Evolutionary conservation across 306 rosid species (phyloP).

Genomic region (Myrica gale): DNA sequence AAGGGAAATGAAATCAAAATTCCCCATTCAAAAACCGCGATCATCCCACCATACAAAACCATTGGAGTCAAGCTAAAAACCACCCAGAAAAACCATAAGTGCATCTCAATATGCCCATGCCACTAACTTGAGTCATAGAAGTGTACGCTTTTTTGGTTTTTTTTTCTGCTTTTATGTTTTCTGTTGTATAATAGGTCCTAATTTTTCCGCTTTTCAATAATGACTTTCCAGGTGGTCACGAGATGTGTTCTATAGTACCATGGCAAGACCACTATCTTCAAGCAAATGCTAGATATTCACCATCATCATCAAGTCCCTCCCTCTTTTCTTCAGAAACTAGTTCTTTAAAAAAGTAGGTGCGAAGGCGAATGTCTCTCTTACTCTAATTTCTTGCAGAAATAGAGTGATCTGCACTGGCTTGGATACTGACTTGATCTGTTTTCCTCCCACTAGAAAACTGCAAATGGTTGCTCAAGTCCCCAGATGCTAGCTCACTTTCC

Average conservation of each 20-base stretch:
- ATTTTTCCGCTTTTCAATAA: slow-evolving; percentile 27
- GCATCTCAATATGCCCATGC: slow-evolving; percentile 40
- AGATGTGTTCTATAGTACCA: slow-evolving; percentile 41
- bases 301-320: slow-evolving; percentile 30
- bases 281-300: slow-evolving; percentile 31
- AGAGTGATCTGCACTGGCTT: slow-evolving; percentile 41
- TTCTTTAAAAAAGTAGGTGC: slow-evolving; percentile 27
- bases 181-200: slow-evolving; percentile 32
- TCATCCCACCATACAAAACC: slow-evolving; percentile 35
- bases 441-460: slow-evolving; percentile 38
- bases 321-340: slow-evolving; percentile 26
- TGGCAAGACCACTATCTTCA: slow-evolving; percentile 28
- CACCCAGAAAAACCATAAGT: slow-evolving; percentile 33
- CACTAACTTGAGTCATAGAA: slow-evolving; percentile 35
- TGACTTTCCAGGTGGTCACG: slow-evolving; percentile 34
- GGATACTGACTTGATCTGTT: slow-evolving; percentile 36
- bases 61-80: slow-evolving; percentile 20
- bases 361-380: slow-evolving; percentile 31
- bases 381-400: slow-evolving; percentile 52
- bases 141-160: slow-evolving; percentile 22
- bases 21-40: slow-evolving; percentile 34
- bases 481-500: slow-evolving; percentile 30
- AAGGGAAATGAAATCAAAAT: slow-evolving; percentile 45
- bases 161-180: slow-evolving; percentile 14
- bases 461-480: slow-evolving; percentile 32